A percentile compares a stretch with the other conserved stretches of the same genome.
These are phyloP conservation scores for Daldinia caldariorum DNA, from an alignment of 495 filamentous ascomycete species.

Conservation along the genomic window DNA sequence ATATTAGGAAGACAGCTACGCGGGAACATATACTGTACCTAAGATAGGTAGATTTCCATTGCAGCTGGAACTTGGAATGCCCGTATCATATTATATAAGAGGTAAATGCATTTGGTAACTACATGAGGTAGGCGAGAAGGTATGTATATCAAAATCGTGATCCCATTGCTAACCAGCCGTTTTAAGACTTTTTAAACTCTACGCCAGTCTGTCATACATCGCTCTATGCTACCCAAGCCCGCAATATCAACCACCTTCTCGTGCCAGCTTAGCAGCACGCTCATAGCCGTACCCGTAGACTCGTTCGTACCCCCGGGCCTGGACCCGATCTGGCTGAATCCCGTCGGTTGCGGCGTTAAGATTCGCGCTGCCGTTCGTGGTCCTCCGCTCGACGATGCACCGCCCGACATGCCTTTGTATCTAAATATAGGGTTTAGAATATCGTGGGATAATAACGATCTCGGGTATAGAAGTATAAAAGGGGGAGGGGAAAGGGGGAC, in stretches of 20 bases:
- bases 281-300: slow-evolving; percentile 87
- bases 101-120: background rate
- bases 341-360: slow-evolving; percentile 81
- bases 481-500: too few relatives aligned
- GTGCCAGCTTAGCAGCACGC: slow-evolving; percentile 92
- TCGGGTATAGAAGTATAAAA: background rate
- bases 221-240: slow-evolving; percentile 84
- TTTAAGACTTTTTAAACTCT: slow-evolving; percentile 68
- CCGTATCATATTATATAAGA: background rate
- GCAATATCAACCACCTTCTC: slow-evolving; percentile 94
- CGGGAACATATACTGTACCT: background rate
- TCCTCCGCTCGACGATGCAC: slow-evolving; percentile 40
- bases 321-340: slow-evolving; percentile 80
- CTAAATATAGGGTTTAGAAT: slow-evolving; percentile 47
- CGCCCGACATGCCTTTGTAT: slow-evolving; percentile 83
- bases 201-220: slow-evolving; percentile 91
- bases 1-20: background rate
- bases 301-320: slow-evolving; percentile 72
- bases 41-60: background rate
- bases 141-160: slow-evolving; percentile 12
- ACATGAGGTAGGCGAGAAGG: background rate
- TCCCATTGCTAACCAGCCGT: slow-evolving; percentile 22
- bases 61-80: background rate
- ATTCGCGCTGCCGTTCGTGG: slow-evolving; percentile 55
- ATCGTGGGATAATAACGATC: background rate